phyloP scores from a whole-genome alignment of 2,329 filamentous ascomycete species.

The Penicillium sp. region DNA sequence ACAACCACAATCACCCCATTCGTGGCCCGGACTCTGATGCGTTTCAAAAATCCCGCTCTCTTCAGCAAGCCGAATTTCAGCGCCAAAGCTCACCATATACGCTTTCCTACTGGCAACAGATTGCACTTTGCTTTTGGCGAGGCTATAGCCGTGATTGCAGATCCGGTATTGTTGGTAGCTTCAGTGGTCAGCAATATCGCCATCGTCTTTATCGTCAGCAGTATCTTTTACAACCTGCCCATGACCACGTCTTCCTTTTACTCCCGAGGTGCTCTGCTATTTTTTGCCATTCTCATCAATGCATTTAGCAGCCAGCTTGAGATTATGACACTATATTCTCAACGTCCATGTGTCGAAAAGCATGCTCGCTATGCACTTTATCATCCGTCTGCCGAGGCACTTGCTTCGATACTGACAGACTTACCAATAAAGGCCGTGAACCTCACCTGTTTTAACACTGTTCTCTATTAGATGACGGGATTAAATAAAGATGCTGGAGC shows the following conservation, averaged over 20 bases:
- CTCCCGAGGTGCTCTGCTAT: conserved; percentile 73
- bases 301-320: conserved; percentile 59
- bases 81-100: conserved; percentile 77
- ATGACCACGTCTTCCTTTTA: conserved; percentile 70
- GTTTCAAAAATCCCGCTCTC: conserved; percentile 36
- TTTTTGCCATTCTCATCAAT: conserved; percentile 84
- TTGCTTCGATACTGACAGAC: too few species aligned
- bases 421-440: too few species aligned
- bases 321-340: conserved; percentile 63
- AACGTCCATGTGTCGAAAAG: too few species aligned
- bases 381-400: too few species aligned
- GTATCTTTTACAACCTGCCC: conserved; percentile 75
- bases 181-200: conserved; percentile 65
- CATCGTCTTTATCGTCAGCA: conserved; percentile 39
- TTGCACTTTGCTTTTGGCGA: conserved; percentile 74
- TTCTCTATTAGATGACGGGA: too few species aligned
- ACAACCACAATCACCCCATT: neutral
- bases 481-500: too few species aligned
- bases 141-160: conserved; percentile 74
- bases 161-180: conserved; percentile 69
- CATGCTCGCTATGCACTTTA: too few species aligned
- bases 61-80: conserved; percentile 39
- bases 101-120: conserved; percentile 71
- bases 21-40: conserved; percentile 12
- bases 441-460: too few species aligned